Base-by-base conservation (phyloP, 768 basidiomycete genomes). In the Lentinus brumalis region DNA sequence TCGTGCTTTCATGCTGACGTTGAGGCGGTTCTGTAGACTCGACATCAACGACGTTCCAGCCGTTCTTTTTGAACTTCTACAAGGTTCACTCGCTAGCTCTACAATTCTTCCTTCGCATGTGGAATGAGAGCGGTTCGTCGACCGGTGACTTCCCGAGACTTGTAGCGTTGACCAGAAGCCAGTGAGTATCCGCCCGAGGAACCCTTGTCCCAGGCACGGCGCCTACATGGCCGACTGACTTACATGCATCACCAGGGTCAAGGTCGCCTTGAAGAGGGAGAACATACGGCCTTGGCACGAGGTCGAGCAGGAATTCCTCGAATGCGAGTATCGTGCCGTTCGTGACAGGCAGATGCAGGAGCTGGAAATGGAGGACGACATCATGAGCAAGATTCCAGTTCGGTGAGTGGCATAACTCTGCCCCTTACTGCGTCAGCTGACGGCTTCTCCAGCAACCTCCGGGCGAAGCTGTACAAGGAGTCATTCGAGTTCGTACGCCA, bases 271-370 rank as follows among this genome's bases (percentile, higher is more conserved):
- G 60, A 81, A 86, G 42, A 81, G 82, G 51, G 93, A 93, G 73
- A 90, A 85, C 68, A 78, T 81, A 30, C 85, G 90, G 39, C 80
- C 83, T 7, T 96, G 94, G 94, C 89, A 89, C 69, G 84, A 88
- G 65, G 88, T 96, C 32, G 91, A 93, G 72, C 81, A 82, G 40
- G 90, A 91, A 63, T 93, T 94, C 70, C 77, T 86, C 26, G 89
- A 91, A 53, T 85, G 83, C 68, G 92, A 94, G 72, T 94, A 94
- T 69, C 89, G 90, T 31, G 84, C 84, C n/a, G 87, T 96, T 10
- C 82, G 94, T 49, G 90, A 93, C 67, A 80, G 92, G 39, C 94
- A 95, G 74, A 91, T 95, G 91, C 86, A 90, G 70, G 92, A 96
- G 70, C 78, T 95, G 5, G 94, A 95, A 69, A 78, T 86, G 42